Evolutionary conservation across 2,329 filamentous ascomycete genomes (phyloP), one percentile per base, ranked within the genome.

Genomic region (Bertia moriformis): DNA sequence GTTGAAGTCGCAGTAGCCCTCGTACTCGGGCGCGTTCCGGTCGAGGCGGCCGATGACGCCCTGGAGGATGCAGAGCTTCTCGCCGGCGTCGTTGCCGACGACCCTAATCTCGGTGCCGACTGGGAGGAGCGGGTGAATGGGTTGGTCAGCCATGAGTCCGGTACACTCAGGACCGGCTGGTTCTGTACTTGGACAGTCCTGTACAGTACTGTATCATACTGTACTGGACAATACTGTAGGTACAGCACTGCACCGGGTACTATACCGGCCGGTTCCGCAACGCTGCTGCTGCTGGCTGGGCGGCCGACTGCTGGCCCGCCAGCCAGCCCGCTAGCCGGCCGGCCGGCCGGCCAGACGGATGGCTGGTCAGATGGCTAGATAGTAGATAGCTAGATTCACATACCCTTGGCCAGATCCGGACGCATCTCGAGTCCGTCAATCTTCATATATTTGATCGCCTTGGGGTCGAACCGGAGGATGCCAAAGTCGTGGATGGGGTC

Each of bases 401-500:
- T 54, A 69, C 68, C 71, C 57, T 77, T 78, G 24, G 91, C 91
- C 41, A 86, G 75, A 48, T 95, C 87, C 1, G 91, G 91, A 43
- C 85, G 73, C 40, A 98, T 67, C 43, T 78, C 69, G 38, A 98
- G 67, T 35, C 86, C 80, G 27, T 78, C 74, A 18, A 98, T 71
- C 10, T 83, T 79, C 87, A 98, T 94, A 60, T 98, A 96, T 57
- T 94, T 94, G 65, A 98, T 93, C 7, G 82, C 82, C 54, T 86
- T 86, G 29, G 91, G 91, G 50, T 98, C 85, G 63, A 96, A 98
- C 53, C 91, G 80, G 38, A 98, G 73, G 50, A 98, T 93, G 45
- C 91, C 91, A 51, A 98, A 98, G 59, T 98, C 91, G 67, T 98
- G 91, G 19, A 98, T 88, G 14, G 91, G 91, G 53, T 98, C 91